Conservation (phyloP, 495 filamentous ascomycete species). For the Podospora comata region DNA sequence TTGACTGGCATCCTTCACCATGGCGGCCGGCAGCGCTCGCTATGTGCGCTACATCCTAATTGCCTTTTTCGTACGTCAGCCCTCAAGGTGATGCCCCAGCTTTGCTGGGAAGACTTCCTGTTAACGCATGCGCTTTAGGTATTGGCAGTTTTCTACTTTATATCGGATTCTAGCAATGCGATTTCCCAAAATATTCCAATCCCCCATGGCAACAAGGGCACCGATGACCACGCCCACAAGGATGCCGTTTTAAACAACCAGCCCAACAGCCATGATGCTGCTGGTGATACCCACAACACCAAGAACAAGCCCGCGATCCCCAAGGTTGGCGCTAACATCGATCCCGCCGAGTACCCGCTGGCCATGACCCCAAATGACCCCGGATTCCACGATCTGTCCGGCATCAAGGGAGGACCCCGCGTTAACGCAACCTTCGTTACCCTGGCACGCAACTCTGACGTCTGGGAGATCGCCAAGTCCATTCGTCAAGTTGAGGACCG, state of each 20-base stretch:
- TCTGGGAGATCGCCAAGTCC: slow-evolving; percentile 94
- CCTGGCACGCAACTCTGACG: slow-evolving; percentile 83
- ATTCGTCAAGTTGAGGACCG: slow-evolving; percentile 95
- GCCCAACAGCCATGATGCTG: neutral
- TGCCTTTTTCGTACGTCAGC: slow-evolving; percentile 70
- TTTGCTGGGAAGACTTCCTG: neutral
- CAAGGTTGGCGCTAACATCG: slow-evolving; percentile 26
- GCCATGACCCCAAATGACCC: slow-evolving; percentile 44
- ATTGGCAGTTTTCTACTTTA: slow-evolving; percentile 72
- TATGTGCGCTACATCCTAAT: slow-evolving; percentile 87
- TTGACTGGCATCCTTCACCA: slow-evolving; percentile 28
- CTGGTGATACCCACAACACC: neutral
- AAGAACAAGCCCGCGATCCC: slow-evolving; percentile 19
- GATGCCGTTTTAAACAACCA: neutral
- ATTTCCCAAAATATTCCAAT: slow-evolving; percentile 3
- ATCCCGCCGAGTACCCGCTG: slow-evolving; percentile 51
- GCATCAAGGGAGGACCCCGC: slow-evolving; percentile 57
- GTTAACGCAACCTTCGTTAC: slow-evolving; percentile 98
- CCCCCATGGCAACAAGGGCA: slow-evolving; percentile 7
- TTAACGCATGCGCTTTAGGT: slow-evolving; percentile 44
- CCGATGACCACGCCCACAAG: slow-evolving; percentile 7
- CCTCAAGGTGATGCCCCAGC: neutral
- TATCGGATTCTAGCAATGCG: slow-evolving; percentile 64
- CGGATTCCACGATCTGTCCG: slow-evolving; percentile 49
- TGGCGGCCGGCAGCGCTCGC: slow-evolving; percentile 65